Evolutionary conservation across 352 stramenopile genomes (phyloP), one percentile per base, ranked within the genome.

Genomic region (Chrysophaeum taylorii): DNA sequence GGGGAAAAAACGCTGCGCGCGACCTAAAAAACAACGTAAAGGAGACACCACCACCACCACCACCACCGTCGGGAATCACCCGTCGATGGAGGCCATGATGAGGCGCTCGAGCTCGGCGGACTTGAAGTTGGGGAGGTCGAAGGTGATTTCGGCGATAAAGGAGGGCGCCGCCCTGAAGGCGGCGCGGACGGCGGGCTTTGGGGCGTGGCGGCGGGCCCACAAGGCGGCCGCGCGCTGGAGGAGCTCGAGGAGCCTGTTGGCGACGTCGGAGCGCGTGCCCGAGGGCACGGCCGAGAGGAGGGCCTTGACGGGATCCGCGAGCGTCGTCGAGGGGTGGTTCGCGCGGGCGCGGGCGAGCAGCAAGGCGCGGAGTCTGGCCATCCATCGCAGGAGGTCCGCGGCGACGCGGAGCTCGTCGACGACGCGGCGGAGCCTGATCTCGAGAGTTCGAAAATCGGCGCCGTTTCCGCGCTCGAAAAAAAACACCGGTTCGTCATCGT

Each of bases 121-220:
- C 27, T 39, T 9, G 33, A 63, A 63, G 52, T 63, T 63, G 27
- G 52, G 5, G 5, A 63, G 52, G 52, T 63, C 52, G 52, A 63
- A 63, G 52, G 52, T 63, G 27, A 63, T 7, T 5, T 9, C 52
- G 7, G 25, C 52, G 25, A 63, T 25, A 33, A 63, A 63, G 27
- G 29, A 2, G 12, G 52, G 52, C 5, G 52, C 25, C 5, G 48
- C 5, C 18, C 5, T 25, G 48, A 60, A 60, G 48, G 48, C 48
- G 48, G 18, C 18, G 18, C 5, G 5, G 18, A 25, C 48, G 18
- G 48, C 48, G 48, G 25, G 18, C 48, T 5, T 21, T 5, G 48
- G 48, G 5, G 48, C 18, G 25, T 60, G 48, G 18, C 48, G 48
- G 18, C 48, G 48, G 18, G 48, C 48, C 18, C 33, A 63, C 27